Base-by-base conservation (phyloP, 768 basidiomycete species). In the Mycena epipterygia region DNA sequence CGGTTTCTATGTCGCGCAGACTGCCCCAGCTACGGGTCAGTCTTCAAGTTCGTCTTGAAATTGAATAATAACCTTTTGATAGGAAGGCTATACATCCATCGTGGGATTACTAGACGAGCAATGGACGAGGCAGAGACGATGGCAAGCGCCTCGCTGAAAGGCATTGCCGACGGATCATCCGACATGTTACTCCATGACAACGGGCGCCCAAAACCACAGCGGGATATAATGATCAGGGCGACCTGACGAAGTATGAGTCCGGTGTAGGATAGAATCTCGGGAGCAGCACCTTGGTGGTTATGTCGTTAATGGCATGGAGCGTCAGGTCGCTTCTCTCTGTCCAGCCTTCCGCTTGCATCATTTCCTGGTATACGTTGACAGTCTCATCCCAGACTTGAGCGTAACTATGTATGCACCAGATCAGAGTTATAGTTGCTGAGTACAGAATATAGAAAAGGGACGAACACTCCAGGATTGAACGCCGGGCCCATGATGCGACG, bases 31-130 rank as follows among this genome's bases (percentile, higher is more conserved):
- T n/a, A 21, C 5, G 17, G 12, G 13, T 16, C 16, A 29, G 23
- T 48, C 21, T 23, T 14, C 4, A 25, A 5, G n/a, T 6, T 7
- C 7, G 23, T n/a, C n/a, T n/a, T n/a, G 6, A 23, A 6, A 46
- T 3, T 13, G 12, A 39, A 12, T 1, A 11, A 2, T 67, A 37
- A 77, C 76, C 61, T 72, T 56, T 61, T 66, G 44, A 76, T 65
- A 2, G 76, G 74, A 7, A 77, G 59, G 12, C 44, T 55, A 16
- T 68, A 53, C n/a, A 76, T 48, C 76, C 76, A 77, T 41, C 67
- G 68, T 0, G 76, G 76, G 8, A 62, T 59, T 13, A 75, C 58
- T 16, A 67, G 33, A 8, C 67, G 49, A 13, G 57, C 42, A 52
- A 77, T 67, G 17, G 59, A 52, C 21, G 65, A 48, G 1, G 55